These are phyloP conservation scores for Biscutella laevigata DNA, from an alignment of 441 rosid genomes.

Conservation along the genomic window DNA sequence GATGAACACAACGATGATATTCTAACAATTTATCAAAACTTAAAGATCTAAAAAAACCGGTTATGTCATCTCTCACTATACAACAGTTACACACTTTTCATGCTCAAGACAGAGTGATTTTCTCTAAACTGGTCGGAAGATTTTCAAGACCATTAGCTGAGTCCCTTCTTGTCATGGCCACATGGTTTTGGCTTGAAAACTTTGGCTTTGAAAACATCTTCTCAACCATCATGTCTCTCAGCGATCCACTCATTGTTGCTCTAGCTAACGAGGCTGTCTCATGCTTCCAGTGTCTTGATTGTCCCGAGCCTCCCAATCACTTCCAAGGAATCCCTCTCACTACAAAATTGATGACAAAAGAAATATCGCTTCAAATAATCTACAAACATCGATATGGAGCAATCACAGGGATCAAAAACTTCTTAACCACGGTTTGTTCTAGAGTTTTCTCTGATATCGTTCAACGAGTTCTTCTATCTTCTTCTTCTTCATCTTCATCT, in stretches of 20 bases:
- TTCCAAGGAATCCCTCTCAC: constrained; percentile 29
- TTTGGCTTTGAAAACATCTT: constrained; percentile 34
- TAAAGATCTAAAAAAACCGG: neutral
- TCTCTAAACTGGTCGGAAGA: constrained; percentile 35
- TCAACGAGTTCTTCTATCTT: constrained; percentile 13
- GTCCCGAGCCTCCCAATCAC: neutral
- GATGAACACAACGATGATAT: neutral
- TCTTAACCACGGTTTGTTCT: constrained; percentile 39
- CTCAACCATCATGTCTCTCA: constrained; percentile 18
- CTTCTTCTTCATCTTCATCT: neutral
- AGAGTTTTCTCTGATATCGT: constrained; percentile 45
- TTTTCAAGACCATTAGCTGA: constrained; percentile 35
- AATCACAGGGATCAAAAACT: constrained; percentile 41
- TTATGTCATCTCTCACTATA: constrained; percentile 24
- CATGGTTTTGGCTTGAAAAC: constrained; percentile 68
- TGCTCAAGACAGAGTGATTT: constrained; percentile 38
- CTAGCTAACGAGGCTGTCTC: constrained; percentile 40
- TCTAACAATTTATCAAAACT: neutral
- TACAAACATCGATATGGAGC: constrained; percentile 34
- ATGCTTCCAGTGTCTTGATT: constrained; percentile 29
- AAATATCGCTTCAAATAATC: constrained; percentile 30
- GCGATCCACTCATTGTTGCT: constrained; percentile 24
- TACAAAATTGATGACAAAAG: constrained; percentile 14
- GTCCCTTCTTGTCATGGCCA: constrained; percentile 45
- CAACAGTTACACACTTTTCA: constrained; percentile 39